Base-by-base conservation (phyloP, 345 rosid genomes). In the Eucalyptus microcorys region DNA sequence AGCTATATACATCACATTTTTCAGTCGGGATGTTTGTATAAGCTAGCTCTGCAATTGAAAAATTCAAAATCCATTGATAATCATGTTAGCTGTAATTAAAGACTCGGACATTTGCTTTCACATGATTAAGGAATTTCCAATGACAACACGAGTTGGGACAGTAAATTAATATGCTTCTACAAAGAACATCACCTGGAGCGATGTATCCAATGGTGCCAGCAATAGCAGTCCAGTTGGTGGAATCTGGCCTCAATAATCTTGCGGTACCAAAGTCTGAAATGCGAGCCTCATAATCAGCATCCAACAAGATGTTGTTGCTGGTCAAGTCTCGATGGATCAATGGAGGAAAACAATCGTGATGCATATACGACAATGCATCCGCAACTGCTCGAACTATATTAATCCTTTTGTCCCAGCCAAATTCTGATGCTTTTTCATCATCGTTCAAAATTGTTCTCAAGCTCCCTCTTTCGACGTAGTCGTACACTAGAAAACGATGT, bases 141-240 rank as follows among this genome's bases (percentile, higher is more conserved):
- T 59, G 68, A 59, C 14, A 26, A 11, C 2, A 59, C 2, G 14
- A 59, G 66, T 59, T 59, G 2, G 0, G 66, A 59, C 1, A 27
- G 68, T 59, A 27, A 59, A 27, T 27, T 59, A 59, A 27, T 57
- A 40, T 37, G 21, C 37, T n/a, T n/a, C 9, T n/a, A 19, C 11
- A n/a, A 16, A 37, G 15, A 17, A 22, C 4, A 50, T 30, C 48
- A 91, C 93, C 92, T 86, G 92, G 93, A 30, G 93, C 92, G 24
- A 76, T 32, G 47, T 91, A 91, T 26, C 92, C 92, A 2, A 40
- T 10, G 3, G 79, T 66, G 22, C 40, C 40, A 14, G 42, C 79
- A 15, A 2, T 3, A 2, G 42, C 2, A 32, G 40, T 66, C 40
- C 40, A 66, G 22, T 66, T 32, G 22, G 79, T n/a, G 6, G 40